Conservation (phyloP, 768 basidiomycete genomes). For the Collybiopsis luxurians region DNA sequence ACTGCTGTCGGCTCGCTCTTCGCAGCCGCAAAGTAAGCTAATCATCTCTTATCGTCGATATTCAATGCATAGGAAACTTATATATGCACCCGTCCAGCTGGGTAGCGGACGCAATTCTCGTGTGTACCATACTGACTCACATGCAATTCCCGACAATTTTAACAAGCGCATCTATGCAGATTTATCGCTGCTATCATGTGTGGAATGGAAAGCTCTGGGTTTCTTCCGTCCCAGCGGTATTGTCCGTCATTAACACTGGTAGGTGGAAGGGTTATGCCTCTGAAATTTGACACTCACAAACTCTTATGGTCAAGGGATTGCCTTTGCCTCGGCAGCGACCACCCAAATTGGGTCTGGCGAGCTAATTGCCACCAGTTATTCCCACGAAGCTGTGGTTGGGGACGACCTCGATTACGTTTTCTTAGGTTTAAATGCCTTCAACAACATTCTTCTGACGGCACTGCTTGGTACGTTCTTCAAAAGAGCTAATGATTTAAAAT, state of each 20-base stretch:
- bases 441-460: background rate
- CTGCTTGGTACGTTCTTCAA: background rate
- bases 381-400: background rate
- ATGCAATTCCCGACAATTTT: too few relatives aligned
- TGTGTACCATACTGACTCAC: too few relatives aligned
- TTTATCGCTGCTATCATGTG: background rate
- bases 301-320: background rate
- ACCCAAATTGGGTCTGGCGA: background rate
- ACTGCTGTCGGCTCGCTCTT: too few relatives aligned
- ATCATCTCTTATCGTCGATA: too few relatives aligned
- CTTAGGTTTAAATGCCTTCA: background rate
- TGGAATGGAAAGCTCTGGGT: background rate
- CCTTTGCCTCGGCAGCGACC: background rate
- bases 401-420: background rate
- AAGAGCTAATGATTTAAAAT: too few relatives aligned
- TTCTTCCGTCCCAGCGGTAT: background rate
- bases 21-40: too few relatives aligned
- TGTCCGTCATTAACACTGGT: slow-evolving; percentile 1
- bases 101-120: too few relatives aligned
- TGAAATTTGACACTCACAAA: background rate
- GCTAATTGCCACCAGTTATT: background rate
- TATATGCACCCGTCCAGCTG: too few relatives aligned
- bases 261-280: background rate
- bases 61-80: too few relatives aligned
- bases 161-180: too few relatives aligned